Evolutionary conservation across 352 stramenopile species (phyloP), one percentile per base, ranked within the genome.

Genomic region (Phytophthora quininea): DNA sequence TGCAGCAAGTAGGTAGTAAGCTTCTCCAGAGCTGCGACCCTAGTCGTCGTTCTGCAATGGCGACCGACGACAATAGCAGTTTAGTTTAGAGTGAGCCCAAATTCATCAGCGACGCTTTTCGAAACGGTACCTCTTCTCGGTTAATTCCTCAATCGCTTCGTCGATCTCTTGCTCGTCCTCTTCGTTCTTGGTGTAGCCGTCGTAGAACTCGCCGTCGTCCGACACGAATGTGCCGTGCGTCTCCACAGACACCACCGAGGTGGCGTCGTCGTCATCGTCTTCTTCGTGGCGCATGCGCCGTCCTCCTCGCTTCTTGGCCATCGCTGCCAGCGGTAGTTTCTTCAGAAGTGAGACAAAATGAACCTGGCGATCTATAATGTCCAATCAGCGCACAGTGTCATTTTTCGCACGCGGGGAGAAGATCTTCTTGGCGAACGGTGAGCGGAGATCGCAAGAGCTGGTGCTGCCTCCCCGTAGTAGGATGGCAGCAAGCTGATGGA

Each of bases 121-220:
- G 12, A 32, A 12, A 40, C 9, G n/a, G 10, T 69, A 94, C 89
- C 89, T 71, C 67, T 91, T 89, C 64, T 95, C 86, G 0, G 77
- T 92, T 38, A 96, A 71, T 58, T 92, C 79, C 54, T 93, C 87
- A 15, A 96, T 76, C 2, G 84, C 79, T 33, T 93, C 84, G 24
- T 94, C 79, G 10, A 96, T 74, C 2, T 75, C 74, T 40, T 90
- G 72, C 15, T 94, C 82, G 53, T 92, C 82, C 27, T 80, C 79
- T 19, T 82, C 73, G 47, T 74, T 71, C 48, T 89, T 88, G 10
- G 74, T 80, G 61, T 83, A 88, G 42, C 79, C 61, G 35, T 93
- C 86, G 53, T 92, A 92, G 54, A 86, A 85, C 24, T 94, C 82
- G 43, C 73, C 77, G 52, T 89, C 74, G 50, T 93, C 82, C 10